Evolutionary conservation across 1,139 yeast species (phyloP), one percentile per base, ranked within the genome.

Genomic region (Zygoascus hellenicus): DNA sequence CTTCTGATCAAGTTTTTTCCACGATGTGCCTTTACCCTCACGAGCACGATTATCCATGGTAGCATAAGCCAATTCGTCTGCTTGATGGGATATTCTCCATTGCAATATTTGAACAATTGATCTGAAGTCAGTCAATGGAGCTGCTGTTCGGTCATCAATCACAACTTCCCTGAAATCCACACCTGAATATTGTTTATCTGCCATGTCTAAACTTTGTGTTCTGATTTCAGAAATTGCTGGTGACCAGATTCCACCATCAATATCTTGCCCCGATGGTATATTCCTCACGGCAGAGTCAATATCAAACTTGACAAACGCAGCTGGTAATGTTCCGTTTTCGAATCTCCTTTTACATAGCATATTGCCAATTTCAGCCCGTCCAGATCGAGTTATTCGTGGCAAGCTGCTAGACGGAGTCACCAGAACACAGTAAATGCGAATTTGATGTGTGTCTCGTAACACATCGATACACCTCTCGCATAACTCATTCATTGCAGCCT

Each of bases 281-380:
- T 81, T 76, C 51, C 83, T 74, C 15, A 87, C 72, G 0, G 94
- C 81, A 48, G 77, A 76, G 37, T 78, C 73, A 26, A 84, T 77
- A 49, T 83, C 83, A 61, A 90, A 92, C 60, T 87, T 88, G 46
- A 89, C 90, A 65, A 78, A 90, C 36, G 80, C 83, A 0, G 95
- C 84, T 29, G 79, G 76, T 32, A 92, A 69, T 9, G 77, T 72
- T 1, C 97, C 97, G 55, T 81, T 84, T 43, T 83, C 73, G 59
- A 89, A 89, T 54, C 79, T 76, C 57, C 86, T 80, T 54, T 90
- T 88, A 56, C 96, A 90, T 43, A 94, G 74, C 81, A 90, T 87
- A 57, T 90, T 92, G 2, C 98, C 97, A 55, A 92, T 85, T 59
- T 94, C 98, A 30, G 83, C 73, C 10, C 95, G 81, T 6, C 96